These are phyloP conservation scores for Cylindrotheca closterium DNA, from an alignment of 108 stramenopile genomes.

Conservation along the genomic window DNA sequence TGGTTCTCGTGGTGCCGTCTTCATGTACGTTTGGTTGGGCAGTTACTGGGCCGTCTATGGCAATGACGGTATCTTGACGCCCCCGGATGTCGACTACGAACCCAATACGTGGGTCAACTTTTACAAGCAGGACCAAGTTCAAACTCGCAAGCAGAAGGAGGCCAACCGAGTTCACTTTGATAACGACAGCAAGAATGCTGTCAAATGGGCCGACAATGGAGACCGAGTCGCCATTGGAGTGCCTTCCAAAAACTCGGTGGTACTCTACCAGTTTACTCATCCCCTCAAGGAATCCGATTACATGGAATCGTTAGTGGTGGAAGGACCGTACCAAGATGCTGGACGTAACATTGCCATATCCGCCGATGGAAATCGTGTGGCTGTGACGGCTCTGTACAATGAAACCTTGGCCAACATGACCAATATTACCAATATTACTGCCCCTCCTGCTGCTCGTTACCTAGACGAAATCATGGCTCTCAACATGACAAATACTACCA, in stretches of 20 bases:
- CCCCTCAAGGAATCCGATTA: background rate
- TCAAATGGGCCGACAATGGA: background rate
- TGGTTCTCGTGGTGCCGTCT: background rate
- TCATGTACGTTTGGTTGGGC: background rate
- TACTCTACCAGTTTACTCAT: background rate
- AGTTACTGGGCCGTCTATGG: background rate
- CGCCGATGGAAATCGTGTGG: background rate
- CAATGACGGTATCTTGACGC: background rate
- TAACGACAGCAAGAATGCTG: background rate
- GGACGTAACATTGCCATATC: background rate
- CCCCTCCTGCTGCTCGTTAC: background rate
- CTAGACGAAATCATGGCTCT: background rate
- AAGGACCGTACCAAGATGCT: background rate
- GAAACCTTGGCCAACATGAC: background rate
- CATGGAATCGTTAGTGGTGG: background rate
- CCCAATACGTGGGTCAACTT: background rate
- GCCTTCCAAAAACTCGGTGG: background rate
- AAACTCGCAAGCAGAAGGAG: background rate
- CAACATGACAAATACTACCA: background rate
- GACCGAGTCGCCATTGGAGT: background rate
- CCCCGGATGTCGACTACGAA: background rate
- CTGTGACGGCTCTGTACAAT: background rate
- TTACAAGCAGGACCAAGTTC: background rate
- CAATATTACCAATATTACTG: background rate
- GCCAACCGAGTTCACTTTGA: background rate